Conservation (phyloP, 495 filamentous ascomycete genomes). For the Hypoxylon fragiforme region DNA sequence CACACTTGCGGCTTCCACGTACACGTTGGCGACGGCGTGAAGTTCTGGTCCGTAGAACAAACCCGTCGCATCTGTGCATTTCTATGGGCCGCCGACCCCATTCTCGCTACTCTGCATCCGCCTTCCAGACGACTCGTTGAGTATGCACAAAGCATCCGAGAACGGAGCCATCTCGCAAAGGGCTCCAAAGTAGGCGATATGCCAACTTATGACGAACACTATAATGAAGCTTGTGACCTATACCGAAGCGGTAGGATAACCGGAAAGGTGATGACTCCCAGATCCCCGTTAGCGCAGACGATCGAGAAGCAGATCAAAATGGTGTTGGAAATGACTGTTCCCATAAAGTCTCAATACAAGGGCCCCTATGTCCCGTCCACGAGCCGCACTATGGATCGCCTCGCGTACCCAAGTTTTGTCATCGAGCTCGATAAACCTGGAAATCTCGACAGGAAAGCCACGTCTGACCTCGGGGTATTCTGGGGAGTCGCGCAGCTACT, state of each 20-base stretch:
- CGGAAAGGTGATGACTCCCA: not conserved
- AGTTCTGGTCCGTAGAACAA: constrained; percentile 27
- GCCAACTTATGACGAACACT: not conserved
- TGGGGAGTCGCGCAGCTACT: not conserved
- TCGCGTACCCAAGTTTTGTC: not conserved
- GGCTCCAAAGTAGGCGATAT: not conserved
- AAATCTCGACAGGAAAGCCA: not conserved
- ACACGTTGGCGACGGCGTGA: constrained; percentile 38
- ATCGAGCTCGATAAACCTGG: not conserved
- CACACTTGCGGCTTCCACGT: constrained; percentile 39
- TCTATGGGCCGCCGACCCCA: constrained; percentile 38
- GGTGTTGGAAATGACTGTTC: not conserved
- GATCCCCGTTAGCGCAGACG: not conserved
- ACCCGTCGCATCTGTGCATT: constrained; percentile 37
- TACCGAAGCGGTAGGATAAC: not conserved
- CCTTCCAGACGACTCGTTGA: not conserved
- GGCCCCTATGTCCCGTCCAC: not conserved
- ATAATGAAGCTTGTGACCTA: not conserved
- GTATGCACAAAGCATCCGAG: constrained; percentile 9
- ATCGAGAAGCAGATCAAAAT: not conserved
- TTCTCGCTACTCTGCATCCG: constrained; percentile 38
- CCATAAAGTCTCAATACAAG: too few relatives aligned
- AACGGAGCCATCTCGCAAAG: constrained; percentile 3
- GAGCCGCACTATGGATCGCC: not conserved
- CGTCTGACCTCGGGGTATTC: not conserved